These are phyloP conservation scores for Beauveria rudraprayagi DNA, from an alignment of 2,329 filamentous ascomycete genomes.

Conservation along the genomic window DNA sequence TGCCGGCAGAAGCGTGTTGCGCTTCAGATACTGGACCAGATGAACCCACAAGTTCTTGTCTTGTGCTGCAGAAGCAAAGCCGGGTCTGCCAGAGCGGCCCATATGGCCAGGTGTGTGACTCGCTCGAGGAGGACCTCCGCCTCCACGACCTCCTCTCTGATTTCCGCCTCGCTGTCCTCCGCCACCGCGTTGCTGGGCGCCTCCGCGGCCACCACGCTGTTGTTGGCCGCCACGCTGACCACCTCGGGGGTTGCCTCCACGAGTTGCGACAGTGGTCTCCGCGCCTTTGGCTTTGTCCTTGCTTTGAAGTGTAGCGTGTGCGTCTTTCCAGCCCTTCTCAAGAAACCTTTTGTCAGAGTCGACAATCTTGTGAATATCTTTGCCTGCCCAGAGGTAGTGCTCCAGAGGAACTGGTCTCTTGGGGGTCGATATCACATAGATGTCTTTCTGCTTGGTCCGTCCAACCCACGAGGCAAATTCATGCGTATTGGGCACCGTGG, in stretches of 20 bases:
- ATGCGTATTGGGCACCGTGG: constrained; percentile 93
- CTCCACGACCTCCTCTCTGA: constrained; percentile 47
- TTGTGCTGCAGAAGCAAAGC: constrained; percentile 81
- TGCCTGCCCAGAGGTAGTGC: constrained; percentile 93
- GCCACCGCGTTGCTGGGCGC: constrained; percentile 44
- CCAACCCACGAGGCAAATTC: constrained; percentile 99
- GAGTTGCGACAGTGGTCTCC: constrained; percentile 25
- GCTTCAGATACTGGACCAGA: constrained; percentile 82
- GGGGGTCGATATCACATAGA: constrained; percentile 95
- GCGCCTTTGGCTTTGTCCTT: constrained; percentile 62
- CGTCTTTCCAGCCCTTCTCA: constrained; percentile 90
- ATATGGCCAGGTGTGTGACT: constrained; percentile 72
- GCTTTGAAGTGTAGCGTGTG: constrained; percentile 72
- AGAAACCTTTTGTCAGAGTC: constrained; percentile 86
- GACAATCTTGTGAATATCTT: constrained; percentile 89
- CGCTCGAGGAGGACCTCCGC: constrained; percentile 41
- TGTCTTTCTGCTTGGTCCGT: constrained; percentile 95
- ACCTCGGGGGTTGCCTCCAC: constrained; percentile 31
- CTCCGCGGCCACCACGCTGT: constrained; percentile 34
- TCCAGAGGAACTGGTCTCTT: constrained; percentile 93
- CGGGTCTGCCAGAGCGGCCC: constrained; percentile 76
- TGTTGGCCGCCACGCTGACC: constrained; percentile 26
- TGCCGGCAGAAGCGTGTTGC: constrained; percentile 77
- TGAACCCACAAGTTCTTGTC: constrained; percentile 97
- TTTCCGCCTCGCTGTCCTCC: constrained; percentile 44